A percentile compares a stretch with the other conserved stretches of the same genome.
Conservation (phyloP, 2,329 filamentous ascomycete genomes). For the Tolypocladium endophyticum region DNA sequence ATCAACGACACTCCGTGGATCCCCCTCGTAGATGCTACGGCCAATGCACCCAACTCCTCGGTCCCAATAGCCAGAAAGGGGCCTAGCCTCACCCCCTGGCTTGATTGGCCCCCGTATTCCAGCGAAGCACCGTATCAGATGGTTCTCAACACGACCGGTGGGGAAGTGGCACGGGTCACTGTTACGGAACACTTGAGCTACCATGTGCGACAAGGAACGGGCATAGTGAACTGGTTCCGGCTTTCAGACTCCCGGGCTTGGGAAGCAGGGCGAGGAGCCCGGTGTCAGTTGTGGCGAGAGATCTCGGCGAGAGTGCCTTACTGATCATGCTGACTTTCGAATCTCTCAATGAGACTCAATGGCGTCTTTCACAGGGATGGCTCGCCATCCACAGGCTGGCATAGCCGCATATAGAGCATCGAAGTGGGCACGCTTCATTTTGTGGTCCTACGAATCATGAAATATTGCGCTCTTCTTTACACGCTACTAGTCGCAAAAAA, state of each 20-base stretch:
- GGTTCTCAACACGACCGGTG: slow-evolving; percentile 36
- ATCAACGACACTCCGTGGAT: slow-evolving; percentile 29
- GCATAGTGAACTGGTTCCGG: slow-evolving; percentile 23
- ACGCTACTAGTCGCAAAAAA: no score
- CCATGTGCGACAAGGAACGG: slow-evolving; percentile 12
- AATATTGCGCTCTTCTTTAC: neutral
- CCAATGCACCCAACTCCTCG: slow-evolving; percentile 13
- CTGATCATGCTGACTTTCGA: neutral
- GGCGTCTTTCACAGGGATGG: neutral
- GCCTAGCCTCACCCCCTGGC: slow-evolving; percentile 6
- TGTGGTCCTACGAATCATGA: neutral
- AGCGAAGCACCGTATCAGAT: slow-evolving; percentile 23
- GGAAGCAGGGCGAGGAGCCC: slow-evolving; percentile 34
- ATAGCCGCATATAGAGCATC: no score
- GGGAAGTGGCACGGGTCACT: slow-evolving; percentile 8
- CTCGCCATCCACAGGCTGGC: no score
- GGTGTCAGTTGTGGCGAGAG: slow-evolving; percentile 34
- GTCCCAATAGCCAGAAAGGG: slow-evolving; percentile 15
- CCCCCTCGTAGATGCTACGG: slow-evolving; percentile 11
- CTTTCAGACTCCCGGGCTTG: slow-evolving; percentile 32
- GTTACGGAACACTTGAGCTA: slow-evolving; percentile 16
- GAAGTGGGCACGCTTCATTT: neutral
- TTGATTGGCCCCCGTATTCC: slow-evolving; percentile 23
- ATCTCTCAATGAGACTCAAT: no score
- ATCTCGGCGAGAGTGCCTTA: slow-evolving; percentile 3